These are phyloP conservation scores for Leptomonas pyrrhocoris DNA, from an alignment of 208 protist species.

Conservation along the genomic window DNA sequence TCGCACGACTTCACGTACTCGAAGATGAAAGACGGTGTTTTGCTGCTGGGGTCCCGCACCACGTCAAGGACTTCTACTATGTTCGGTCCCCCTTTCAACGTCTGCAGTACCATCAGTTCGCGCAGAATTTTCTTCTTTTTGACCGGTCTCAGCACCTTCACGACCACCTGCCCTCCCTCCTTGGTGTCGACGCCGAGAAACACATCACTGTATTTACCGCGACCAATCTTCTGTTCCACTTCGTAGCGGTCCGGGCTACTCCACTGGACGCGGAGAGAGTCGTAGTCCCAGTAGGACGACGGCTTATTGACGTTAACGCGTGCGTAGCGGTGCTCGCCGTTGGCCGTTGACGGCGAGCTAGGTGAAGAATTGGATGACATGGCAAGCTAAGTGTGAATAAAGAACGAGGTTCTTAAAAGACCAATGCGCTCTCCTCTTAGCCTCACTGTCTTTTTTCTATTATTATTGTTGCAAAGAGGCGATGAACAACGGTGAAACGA, in stretches of 20 bases:
- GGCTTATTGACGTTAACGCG: slow-evolving; percentile 85
- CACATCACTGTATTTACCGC: slow-evolving; percentile 99
- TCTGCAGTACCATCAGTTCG: slow-evolving; percentile 99
- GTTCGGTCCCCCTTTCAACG: slow-evolving; percentile 98
- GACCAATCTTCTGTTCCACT: slow-evolving; percentile 95
- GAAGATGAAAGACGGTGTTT: slow-evolving; percentile 98
- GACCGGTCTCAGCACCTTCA: slow-evolving; percentile 99
- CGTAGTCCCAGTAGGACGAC: slow-evolving; percentile 96
- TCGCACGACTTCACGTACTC: slow-evolving; percentile 99
- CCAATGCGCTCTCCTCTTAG: too few relatives aligned
- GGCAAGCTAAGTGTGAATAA: neutral
- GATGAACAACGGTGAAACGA: neutral
- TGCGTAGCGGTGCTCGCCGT: slow-evolving; percentile 78
- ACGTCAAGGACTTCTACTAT: slow-evolving; percentile 99
- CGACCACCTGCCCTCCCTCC: slow-evolving; percentile 91
- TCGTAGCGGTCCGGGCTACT: slow-evolving; percentile 97
- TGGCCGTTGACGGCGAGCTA: slow-evolving; percentile 34
- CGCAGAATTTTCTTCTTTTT: slow-evolving; percentile 99
- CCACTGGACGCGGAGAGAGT: slow-evolving; percentile 92
- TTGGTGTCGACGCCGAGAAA: slow-evolving; percentile 97
- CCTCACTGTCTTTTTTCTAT: neutral
- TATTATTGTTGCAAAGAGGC: neutral
- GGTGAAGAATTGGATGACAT: slow-evolving; percentile 39
- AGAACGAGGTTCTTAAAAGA: too few relatives aligned
- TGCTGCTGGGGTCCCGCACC: slow-evolving; percentile 97